Evolutionary conservation across 768 basidiomycete species (phyloP).

Genomic region (Podaxis mareebaensis): DNA sequence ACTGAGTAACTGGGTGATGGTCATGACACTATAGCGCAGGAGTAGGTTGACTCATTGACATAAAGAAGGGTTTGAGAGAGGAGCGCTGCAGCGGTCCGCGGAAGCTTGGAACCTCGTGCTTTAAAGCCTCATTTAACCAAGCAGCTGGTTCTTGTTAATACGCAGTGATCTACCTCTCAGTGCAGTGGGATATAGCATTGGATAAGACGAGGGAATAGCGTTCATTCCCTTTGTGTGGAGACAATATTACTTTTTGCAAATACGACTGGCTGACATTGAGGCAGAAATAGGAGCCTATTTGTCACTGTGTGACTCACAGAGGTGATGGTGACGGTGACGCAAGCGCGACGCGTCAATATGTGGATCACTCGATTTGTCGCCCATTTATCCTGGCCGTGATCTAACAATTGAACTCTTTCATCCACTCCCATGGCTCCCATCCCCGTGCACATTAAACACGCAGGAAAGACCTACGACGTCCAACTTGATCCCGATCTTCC

Average conservation of each 20-base stretch:
- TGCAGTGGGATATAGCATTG: background rate
- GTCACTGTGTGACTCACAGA: background rate
- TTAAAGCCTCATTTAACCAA: too few relatives aligned
- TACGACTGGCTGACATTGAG: background rate
- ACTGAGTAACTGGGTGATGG: background rate
- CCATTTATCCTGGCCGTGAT: background rate
- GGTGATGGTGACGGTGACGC: conserved; percentile 16
- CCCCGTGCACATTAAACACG: conserved; percentile 85
- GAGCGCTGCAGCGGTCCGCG: too few relatives aligned
- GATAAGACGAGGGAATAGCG: background rate
- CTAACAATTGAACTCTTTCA: conserved; percentile 8
- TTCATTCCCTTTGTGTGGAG: too few relatives aligned
- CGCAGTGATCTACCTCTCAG: background rate
- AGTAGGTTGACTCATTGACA: too few relatives aligned
- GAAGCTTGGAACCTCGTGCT: too few relatives aligned
- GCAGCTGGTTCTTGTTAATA: too few relatives aligned
- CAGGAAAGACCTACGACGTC: conserved; percentile 76
- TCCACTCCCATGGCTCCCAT: conserved; percentile 57
- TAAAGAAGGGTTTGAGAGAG: too few relatives aligned
- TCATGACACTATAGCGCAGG: too few relatives aligned
- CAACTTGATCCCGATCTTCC: conserved; percentile 72
- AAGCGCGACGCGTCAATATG: conserved; percentile 22
- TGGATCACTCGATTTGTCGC: conserved; percentile 13
- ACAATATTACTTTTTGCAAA: too few relatives aligned
- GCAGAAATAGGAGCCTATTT: background rate